A percentile compares a stretch with the other conserved stretches of the same genome.
Evolutionary conservation across 2,329 filamentous ascomycete genomes (phyloP).

Genomic region (Nigrospora sphaerica): DNA sequence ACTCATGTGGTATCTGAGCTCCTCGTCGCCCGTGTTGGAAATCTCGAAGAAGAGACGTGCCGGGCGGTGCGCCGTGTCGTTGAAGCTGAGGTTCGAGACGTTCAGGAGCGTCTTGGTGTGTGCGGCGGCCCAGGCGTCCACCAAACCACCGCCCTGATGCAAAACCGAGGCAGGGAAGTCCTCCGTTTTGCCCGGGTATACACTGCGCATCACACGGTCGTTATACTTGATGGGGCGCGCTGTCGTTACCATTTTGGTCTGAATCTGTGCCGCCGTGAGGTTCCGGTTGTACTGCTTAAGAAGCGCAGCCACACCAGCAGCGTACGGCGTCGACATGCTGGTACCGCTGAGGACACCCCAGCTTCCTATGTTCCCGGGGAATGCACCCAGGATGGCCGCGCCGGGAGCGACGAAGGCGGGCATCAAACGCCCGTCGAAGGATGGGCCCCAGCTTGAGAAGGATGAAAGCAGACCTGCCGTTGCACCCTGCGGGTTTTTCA

Average conservation of each 20-base stretch:
- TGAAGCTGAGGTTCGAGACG: neutral
- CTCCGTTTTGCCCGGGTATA: neutral
- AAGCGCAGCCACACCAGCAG: neutral
- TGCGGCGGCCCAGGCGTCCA: neutral
- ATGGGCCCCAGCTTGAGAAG: slow-evolving; percentile 1
- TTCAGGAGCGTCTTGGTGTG: neutral
- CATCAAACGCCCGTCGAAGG: neutral
- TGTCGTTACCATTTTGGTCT: neutral
- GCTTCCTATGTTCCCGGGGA: neutral
- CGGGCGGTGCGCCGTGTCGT: slow-evolving; percentile 1
- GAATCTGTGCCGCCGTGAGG: neutral
- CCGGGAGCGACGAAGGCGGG: neutral
- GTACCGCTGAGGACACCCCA: neutral
- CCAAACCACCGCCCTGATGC: neutral
- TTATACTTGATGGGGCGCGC: neutral
- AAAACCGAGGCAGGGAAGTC: neutral
- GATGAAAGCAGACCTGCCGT: neutral
- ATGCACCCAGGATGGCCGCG: neutral
- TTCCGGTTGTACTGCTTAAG: neutral
- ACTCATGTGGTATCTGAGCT: neutral
- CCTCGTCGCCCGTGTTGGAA: neutral
- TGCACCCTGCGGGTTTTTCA: too few relatives aligned
- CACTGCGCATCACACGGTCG: neutral
- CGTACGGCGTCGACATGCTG: neutral
- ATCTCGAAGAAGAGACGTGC: neutral